Conservation (phyloP, 345 rosid species). For the Crucihimalaya himalaica region DNA sequence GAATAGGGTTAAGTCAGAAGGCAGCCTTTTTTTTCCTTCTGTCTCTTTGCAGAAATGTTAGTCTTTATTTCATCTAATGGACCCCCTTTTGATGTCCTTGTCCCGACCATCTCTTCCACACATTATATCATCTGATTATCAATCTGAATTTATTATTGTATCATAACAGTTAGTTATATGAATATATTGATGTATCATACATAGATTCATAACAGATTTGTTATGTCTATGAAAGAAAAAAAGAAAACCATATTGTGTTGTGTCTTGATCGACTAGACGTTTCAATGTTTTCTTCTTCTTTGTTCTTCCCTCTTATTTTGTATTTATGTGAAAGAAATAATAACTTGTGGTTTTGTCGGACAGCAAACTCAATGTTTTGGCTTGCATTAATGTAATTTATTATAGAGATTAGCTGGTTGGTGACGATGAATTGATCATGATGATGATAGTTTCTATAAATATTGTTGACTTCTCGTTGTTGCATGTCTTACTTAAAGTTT, state of each 20-base stretch:
- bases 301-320: neutral
- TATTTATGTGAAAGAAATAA: neutral
- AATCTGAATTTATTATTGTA: constrained; percentile 29
- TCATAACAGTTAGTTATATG: constrained; percentile 4
- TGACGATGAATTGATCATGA: constrained; percentile 21
- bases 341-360: constrained; percentile 31
- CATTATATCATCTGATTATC: constrained; percentile 21
- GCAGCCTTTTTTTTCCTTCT: constrained; percentile 31
- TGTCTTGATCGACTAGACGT: constrained; percentile 23
- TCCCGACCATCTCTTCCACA: constrained; percentile 41
- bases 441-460: constrained; percentile 14
- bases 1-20: constrained; percentile 36
- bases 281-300: neutral
- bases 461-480: constrained; percentile 36
- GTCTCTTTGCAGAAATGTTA: constrained; percentile 35
- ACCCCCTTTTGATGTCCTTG: constrained; percentile 38
- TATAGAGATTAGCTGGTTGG: constrained; percentile 35
- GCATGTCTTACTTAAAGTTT: constrained; percentile 33
- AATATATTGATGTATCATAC: constrained; percentile 1
- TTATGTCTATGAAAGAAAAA: neutral
- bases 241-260: neutral
- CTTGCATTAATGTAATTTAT: constrained; percentile 14
- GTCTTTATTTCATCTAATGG: constrained; percentile 36
- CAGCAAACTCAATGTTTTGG: constrained; percentile 22
- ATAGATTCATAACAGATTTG: neutral